phyloP scores from a whole-genome alignment of 192 early-diverging fungal genomes.

The Umbelopsis ramanniana region DNA sequence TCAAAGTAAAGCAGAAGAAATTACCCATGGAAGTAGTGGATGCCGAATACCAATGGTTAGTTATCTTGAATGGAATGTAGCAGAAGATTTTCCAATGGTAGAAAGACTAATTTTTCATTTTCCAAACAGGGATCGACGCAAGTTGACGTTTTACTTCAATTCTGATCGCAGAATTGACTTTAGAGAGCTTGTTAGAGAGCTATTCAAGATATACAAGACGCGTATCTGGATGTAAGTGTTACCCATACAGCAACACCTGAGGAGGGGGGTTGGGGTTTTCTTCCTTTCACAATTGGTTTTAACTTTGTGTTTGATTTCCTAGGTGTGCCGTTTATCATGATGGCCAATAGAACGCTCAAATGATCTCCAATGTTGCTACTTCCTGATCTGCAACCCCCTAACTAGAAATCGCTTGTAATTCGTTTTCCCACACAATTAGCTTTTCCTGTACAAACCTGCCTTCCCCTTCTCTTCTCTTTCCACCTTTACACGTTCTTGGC shows the following conservation, averaged over 20 bases:
- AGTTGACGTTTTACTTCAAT: conserved; percentile 95
- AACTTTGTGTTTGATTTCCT: background rate
- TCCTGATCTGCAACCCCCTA: background rate
- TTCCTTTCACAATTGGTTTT: background rate
- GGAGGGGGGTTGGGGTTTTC: background rate
- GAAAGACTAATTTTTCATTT: too few relatives aligned
- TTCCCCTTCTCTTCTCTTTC: background rate
- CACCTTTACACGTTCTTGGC: background rate
- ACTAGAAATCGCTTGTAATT: background rate
- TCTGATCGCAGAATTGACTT: conserved; percentile 95
- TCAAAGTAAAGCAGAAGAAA: conserved; percentile 87
- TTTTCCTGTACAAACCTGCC: conserved; percentile 1
- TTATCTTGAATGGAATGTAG: background rate
- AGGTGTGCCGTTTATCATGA: conserved; percentile 21
- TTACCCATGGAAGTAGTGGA: conserved; percentile 96
- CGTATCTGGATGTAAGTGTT: conserved; percentile 89
- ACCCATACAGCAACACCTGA: background rate
- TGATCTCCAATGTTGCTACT: background rate
- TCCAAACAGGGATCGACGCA: conserved; percentile 80
- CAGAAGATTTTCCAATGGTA: background rate
- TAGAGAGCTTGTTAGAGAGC: conserved; percentile 90
- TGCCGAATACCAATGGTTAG: conserved; percentile 97
- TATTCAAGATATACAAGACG: conserved; percentile 97
- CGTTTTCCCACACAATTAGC: background rate
- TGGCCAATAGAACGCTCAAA: background rate